phyloP scores from a whole-genome alignment of 441 rosid species.

The Isatis lusitanica region DNA sequence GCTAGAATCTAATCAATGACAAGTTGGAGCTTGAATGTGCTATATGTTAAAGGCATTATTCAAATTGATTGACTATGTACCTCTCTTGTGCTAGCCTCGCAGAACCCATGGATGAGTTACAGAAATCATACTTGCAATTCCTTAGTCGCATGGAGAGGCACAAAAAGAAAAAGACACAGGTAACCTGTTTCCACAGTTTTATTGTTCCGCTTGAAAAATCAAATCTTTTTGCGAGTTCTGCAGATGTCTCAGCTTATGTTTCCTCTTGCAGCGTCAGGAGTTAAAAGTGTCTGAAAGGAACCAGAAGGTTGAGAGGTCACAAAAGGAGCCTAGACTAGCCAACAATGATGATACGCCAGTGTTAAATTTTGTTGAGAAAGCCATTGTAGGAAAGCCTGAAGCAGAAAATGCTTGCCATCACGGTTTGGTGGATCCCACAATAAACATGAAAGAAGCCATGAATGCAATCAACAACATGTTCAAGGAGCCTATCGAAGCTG shows the following conservation, averaged over 20 bases:
- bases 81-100: constrained; percentile 61
- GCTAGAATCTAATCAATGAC: background rate
- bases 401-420: constrained; percentile 85
- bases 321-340: constrained; percentile 34
- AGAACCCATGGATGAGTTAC: constrained; percentile 81
- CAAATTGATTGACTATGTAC: background rate
- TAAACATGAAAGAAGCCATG: constrained; percentile 87
- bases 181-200: constrained; percentile 30
- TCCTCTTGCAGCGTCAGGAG: constrained; percentile 46
- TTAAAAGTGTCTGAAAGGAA: constrained; percentile 39
- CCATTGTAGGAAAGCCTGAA: constrained; percentile 71
- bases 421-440: constrained; percentile 84
- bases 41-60: background rate
- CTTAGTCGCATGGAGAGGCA: constrained; percentile 71
- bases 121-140: constrained; percentile 83
- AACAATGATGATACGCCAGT: constrained; percentile 50
- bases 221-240: constrained; percentile 2
- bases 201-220: constrained; percentile 20
- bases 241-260: constrained; percentile 30
- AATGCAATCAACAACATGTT: constrained; percentile 81
- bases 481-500: constrained; percentile 72
- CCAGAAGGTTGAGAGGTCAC: constrained; percentile 34
- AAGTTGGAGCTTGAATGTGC: background rate
- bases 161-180: constrained; percentile 67
- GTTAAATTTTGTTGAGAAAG: constrained; percentile 67